Base-by-base conservation (phyloP, 257 asterid genomes). In the Solanum tacnaense region DNA sequence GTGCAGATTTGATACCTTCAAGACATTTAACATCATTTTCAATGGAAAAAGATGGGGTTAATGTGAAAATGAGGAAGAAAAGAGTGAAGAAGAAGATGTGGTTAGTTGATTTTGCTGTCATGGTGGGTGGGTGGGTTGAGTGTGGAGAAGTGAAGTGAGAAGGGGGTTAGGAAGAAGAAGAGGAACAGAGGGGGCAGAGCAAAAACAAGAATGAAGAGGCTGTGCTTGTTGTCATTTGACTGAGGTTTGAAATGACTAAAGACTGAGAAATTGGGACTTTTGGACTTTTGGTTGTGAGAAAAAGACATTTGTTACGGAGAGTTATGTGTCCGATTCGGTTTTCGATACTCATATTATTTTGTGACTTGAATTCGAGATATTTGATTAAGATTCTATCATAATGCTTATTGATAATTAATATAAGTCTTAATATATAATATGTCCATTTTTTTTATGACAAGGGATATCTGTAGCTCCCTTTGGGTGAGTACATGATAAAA, bases 21-120 rank as follows among this genome's bases (percentile, higher is more conserved):
- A 94, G 71, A 88, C 98, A 94, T 74, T 86, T 89, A 74, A 93
- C 88, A 86, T 94, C 98, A 83, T 94, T 95, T 70, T 94, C 96
- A 15, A 89, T 88, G 9, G 41, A 82, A 23, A 88, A 29, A 84
- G 88, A 70, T 23, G 81, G 41, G 8, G 71, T 65, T 27, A 52
- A 5, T 38, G 32, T 34, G 86, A 31, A 31, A 29, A 41, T 16
- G 58, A 88, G 60, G 88, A 88, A 52, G 86, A 85, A 52, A 49
- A 88, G 52, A 87, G 34, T 25, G 58, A 74, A 21, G 89, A 81
- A 46, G 70, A 84, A 52, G 56, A 25, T 44, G 85, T 27, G 39
- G 46, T 23, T 71, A n/a, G 84, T 68, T 27, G 67, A 60, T 15
- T 27, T 46, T 23, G 62, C 32, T 39, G 85, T 27, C 74, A 81